Evolutionary conservation across 176 grass and related monocot genomes (phyloP).

Genomic region (Bothriochloa decipiens): DNA sequence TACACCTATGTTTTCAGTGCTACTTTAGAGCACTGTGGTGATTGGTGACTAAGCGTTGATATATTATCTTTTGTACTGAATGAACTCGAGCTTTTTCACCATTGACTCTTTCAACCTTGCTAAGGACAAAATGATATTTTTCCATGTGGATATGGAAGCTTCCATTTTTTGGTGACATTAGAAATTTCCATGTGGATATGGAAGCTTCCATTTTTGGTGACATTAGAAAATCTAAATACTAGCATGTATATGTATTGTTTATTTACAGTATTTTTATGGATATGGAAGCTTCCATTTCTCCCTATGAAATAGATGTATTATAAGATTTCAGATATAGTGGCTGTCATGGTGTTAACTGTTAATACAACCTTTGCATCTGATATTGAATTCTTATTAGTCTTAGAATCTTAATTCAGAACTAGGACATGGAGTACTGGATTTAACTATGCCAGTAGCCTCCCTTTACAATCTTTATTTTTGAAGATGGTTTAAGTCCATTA

Average conservation of each 20-base stretch:
- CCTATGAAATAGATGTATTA: neutral
- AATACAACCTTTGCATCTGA: neutral
- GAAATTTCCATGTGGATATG: neutral
- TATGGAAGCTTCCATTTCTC: neutral
- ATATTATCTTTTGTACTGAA: neutral
- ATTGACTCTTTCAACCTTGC: neutral
- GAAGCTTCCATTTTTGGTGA: neutral
- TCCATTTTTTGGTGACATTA: neutral
- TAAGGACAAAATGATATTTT: neutral
- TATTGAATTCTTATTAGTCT: neutral
- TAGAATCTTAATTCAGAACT: neutral
- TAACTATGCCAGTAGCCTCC: neutral
- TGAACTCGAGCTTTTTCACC: neutral
- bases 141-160: neutral
- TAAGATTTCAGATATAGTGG: neutral
- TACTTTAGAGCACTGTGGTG: neutral
- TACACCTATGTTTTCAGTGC: neutral
- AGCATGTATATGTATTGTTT: neutral
- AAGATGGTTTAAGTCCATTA: slow-evolving; percentile 16
- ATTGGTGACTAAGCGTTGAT: neutral
- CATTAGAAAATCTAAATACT: neutral
- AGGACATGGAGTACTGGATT: neutral
- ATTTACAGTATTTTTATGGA: neutral
- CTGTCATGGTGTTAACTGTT: neutral
- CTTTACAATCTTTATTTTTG: slow-evolving; percentile 13